Conservation (phyloP, 2,329 filamentous ascomycete species). For the Fusarium buharicum region DNA sequence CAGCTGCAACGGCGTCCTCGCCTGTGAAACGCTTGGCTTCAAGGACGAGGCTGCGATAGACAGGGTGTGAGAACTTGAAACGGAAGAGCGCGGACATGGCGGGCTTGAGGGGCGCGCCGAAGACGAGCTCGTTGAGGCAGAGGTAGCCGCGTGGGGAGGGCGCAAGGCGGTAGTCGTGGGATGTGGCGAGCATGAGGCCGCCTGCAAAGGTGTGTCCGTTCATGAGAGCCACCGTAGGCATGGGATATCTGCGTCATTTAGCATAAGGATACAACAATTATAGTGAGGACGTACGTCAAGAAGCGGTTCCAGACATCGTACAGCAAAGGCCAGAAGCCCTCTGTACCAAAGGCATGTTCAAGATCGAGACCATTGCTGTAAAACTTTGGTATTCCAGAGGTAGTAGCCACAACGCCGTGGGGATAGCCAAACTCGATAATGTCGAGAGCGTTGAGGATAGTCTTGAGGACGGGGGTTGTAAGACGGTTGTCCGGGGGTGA, state of each 20-base stretch:
- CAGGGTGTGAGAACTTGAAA: constrained; percentile 68
- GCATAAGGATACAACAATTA: not conserved
- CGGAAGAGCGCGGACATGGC: constrained; percentile 81
- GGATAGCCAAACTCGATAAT: constrained; percentile 74
- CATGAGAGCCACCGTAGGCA: constrained; percentile 83
- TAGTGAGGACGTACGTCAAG: constrained; percentile 45
- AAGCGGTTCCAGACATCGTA: constrained; percentile 74
- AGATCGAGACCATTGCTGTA: constrained; percentile 87
- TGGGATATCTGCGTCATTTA: constrained; percentile 65
- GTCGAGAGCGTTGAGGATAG: constrained; percentile 77
- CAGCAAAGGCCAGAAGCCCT: constrained; percentile 70
- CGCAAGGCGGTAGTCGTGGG: constrained; percentile 85
- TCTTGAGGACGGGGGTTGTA: constrained; percentile 72
- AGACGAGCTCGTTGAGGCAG: constrained; percentile 84
- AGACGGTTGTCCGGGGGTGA: constrained; percentile 82
- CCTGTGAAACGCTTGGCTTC: constrained; percentile 76
- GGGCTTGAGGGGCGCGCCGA: constrained; percentile 78
- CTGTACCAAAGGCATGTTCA: constrained; percentile 68
- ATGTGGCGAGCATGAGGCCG: constrained; percentile 83
- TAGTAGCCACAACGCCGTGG: constrained; percentile 81
- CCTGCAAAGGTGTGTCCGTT: constrained; percentile 86
- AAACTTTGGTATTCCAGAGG: constrained; percentile 79
- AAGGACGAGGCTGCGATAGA: constrained; percentile 74
- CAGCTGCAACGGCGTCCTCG: constrained; percentile 69
- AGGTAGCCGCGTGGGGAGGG: constrained; percentile 76